These are phyloP conservation scores for Perilla frutescens DNA, from an alignment of 257 asterid genomes.

Conservation along the genomic window DNA sequence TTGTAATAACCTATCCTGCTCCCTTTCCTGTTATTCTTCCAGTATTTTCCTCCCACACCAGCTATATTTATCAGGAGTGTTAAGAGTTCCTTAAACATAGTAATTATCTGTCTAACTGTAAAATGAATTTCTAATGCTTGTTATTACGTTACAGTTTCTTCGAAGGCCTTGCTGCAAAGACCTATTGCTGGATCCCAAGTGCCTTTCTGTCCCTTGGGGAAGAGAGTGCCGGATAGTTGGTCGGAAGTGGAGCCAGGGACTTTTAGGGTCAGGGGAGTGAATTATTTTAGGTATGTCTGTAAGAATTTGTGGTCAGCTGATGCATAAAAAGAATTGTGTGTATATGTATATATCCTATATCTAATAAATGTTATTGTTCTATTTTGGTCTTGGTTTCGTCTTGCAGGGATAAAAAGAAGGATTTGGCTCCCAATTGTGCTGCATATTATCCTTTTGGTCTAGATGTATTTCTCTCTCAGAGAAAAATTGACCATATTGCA, in stretches of 20 bases:
- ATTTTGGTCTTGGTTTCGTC: conserved; percentile 9
- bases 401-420: conserved; percentile 91
- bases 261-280: conserved; percentile 83
- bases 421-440: conserved; percentile 71
- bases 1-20: no score
- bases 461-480: conserved; percentile 82
- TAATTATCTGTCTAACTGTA: not conserved
- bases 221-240: conserved; percentile 91
- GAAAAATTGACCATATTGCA: conserved; percentile 85
- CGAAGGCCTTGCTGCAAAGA: conserved; percentile 70
- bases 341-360: not conserved
- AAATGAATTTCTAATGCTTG: not conserved
- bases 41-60: no score
- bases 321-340: not conserved
- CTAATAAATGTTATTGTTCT: not conserved
- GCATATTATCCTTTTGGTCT: conserved; percentile 96
- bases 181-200: conserved; percentile 96
- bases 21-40: no score
- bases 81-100: no score
- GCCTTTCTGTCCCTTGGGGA: conserved; percentile 83
- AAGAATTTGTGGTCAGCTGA: not conserved
- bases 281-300: conserved; percentile 63
- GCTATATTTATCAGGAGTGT: no score
- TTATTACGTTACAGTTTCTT: conserved; percentile 62
- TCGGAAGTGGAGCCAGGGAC: conserved; percentile 83